phyloP scores from a whole-genome alignment of 2,329 filamentous ascomycete species.

The Graphilbum sp. region DNA sequence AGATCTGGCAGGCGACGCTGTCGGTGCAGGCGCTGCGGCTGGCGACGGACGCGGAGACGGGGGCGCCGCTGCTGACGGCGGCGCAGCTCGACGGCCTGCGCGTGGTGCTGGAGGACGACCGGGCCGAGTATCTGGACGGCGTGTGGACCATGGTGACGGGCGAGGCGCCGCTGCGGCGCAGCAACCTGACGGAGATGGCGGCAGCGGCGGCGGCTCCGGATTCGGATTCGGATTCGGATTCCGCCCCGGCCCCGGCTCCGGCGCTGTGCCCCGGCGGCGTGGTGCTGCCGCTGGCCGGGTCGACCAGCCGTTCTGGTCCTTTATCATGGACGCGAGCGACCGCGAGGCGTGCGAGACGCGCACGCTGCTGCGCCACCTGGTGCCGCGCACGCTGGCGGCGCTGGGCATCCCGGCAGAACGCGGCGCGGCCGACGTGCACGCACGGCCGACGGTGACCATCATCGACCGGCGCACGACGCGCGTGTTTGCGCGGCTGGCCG shows the following conservation, averaged over 20 bases:
- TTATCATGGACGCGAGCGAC: slow-evolving; percentile 3
- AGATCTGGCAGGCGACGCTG: slow-evolving; percentile 14
- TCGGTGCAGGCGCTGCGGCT: slow-evolving; percentile 11
- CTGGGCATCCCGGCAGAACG: not conserved
- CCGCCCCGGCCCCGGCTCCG: slow-evolving; percentile 5
- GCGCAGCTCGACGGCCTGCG: slow-evolving; percentile 8
- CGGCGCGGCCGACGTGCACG: not conserved
- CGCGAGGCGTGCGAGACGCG: slow-evolving; percentile 4
- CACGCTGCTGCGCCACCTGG: slow-evolving; percentile 2
- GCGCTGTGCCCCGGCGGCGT: slow-evolving; percentile 11
- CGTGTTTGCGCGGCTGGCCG: slow-evolving; percentile 8
- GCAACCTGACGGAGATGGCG: too few species aligned
- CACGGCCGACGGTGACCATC: slow-evolving; percentile 8
- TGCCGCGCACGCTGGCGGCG: not conserved
- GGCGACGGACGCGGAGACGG: slow-evolving; percentile 9
- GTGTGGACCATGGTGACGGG: slow-evolving; percentile 11
- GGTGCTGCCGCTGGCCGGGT: slow-evolving; percentile 8
- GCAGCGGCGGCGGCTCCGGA: too few species aligned
- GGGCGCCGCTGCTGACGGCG: slow-evolving; percentile 9
- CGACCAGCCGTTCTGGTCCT: slow-evolving; percentile 13
- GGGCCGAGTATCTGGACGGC: not conserved
- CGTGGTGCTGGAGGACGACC: slow-evolving; percentile 10
- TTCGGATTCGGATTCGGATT: too few species aligned
- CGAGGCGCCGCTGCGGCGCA: slow-evolving; percentile 9
- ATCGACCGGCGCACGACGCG: slow-evolving; percentile 10